These are phyloP conservation scores for Leccinum subgranulosum DNA, from an alignment of 768 basidiomycete species.

Conservation along the genomic window DNA sequence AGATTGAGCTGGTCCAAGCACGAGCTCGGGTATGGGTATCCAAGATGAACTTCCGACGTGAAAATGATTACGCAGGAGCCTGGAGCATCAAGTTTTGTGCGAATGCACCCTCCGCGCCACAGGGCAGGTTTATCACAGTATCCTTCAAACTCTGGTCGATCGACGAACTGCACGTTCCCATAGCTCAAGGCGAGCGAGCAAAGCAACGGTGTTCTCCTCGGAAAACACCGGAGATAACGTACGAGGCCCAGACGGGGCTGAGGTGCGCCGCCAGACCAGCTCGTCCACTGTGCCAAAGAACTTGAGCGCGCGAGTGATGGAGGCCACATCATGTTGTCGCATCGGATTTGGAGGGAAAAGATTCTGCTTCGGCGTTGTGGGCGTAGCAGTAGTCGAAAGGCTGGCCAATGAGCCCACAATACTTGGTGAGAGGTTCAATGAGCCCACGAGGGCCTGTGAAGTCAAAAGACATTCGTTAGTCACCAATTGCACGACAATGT, in stretches of 20 bases:
- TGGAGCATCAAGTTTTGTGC: neutral
- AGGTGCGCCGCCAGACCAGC: slow-evolving; percentile 26
- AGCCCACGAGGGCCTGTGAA: slow-evolving; percentile 9
- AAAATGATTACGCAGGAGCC: neutral
- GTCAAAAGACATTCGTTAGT: neutral
- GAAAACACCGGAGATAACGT: slow-evolving; percentile 18
- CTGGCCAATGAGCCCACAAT: neutral
- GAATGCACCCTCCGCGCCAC: neutral
- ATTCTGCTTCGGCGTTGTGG: neutral
- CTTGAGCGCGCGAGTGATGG: slow-evolving; percentile 22
- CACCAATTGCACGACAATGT: neutral
- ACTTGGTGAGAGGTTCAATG: slow-evolving; percentile 12
- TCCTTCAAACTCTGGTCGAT: slow-evolving; percentile 12
- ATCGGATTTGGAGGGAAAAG: neutral
- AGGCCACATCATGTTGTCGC: slow-evolving; percentile 15
- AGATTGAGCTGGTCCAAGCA: neutral
- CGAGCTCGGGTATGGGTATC: neutral
- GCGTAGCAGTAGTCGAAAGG: neutral
- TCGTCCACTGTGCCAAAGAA: slow-evolving; percentile 28
- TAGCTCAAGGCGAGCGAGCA: slow-evolving; percentile 25
- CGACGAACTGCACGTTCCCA: slow-evolving; percentile 30
- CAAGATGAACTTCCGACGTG: neutral
- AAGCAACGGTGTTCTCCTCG: slow-evolving; percentile 22
- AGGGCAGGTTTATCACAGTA: neutral
- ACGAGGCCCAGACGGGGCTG: slow-evolving; percentile 6